These are phyloP conservation scores for Sporothrix globosa DNA, from an alignment of 2,329 filamentous ascomycete genomes.

Conservation along the genomic window DNA sequence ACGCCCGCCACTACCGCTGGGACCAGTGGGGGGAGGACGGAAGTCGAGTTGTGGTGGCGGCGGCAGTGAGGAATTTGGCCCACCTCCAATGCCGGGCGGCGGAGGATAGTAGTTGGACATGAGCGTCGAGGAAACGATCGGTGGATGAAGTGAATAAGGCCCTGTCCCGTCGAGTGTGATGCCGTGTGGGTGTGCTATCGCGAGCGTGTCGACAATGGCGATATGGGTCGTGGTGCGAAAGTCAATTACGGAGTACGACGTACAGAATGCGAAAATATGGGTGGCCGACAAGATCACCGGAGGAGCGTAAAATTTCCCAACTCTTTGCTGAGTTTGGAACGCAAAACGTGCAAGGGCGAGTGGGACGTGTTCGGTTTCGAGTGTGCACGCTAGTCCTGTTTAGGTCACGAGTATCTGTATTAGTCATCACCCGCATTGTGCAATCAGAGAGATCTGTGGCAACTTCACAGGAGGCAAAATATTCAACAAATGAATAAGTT, in stretches of 20 bases:
- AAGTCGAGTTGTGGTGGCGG: slow-evolving; percentile 32
- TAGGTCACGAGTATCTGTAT: not conserved
- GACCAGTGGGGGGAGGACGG: slow-evolving; percentile 17
- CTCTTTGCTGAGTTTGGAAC: not conserved
- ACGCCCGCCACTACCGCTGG: slow-evolving; percentile 25
- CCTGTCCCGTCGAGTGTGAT: not conserved
- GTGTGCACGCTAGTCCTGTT: not conserved
- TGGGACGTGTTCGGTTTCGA: slow-evolving; percentile 3
- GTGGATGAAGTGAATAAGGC: not conserved
- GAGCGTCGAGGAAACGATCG: not conserved
- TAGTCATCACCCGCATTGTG: not conserved
- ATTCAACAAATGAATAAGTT: too few relatives aligned
- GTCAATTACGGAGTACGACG: not conserved
- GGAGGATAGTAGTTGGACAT: slow-evolving; percentile 32
- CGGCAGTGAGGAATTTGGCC: slow-evolving; percentile 20
- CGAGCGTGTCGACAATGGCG: not conserved
- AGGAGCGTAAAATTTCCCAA: not conserved
- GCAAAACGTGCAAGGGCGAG: not conserved
- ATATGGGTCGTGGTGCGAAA: not conserved
- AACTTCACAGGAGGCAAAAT: too few relatives aligned
- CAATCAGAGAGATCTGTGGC: too few relatives aligned
- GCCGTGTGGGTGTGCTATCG: slow-evolving; percentile 5
- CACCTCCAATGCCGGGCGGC: slow-evolving; percentile 32
- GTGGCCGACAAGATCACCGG: slow-evolving; percentile 24
- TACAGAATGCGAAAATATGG: slow-evolving; percentile 8